A percentile compares a stretch with the other conserved stretches of the same genome.
These are phyloP conservation scores for Clonostachys sp. DNA, from an alignment of 2,329 filamentous ascomycete species.

Conservation along the genomic window DNA sequence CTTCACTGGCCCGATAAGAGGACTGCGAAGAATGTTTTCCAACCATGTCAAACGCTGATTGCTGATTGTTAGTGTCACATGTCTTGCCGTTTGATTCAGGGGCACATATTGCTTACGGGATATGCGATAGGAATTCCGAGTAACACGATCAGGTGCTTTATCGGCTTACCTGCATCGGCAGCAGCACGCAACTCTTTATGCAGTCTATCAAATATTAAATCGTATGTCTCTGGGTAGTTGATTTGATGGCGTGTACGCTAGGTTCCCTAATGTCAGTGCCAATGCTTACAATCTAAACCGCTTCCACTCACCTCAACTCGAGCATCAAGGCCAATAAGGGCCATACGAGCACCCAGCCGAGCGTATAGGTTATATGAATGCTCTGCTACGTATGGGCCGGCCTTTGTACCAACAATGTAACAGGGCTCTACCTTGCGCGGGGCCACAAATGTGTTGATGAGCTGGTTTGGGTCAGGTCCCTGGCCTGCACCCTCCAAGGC, in stretches of 20 bases:
- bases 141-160: slow-evolving; percentile 83
- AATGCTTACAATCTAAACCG: no score
- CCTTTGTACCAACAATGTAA: slow-evolving; percentile 73
- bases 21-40: slow-evolving; percentile 85
- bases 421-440: slow-evolving; percentile 53
- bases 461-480: slow-evolving; percentile 64
- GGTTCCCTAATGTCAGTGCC: slow-evolving; percentile 33
- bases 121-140: slow-evolving; percentile 86
- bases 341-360: slow-evolving; percentile 75
- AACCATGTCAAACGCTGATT: slow-evolving; percentile 85
- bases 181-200: slow-evolving; percentile 67
- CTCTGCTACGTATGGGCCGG: slow-evolving; percentile 86
- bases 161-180: slow-evolving; percentile 65
- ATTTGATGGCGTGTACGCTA: slow-evolving; percentile 84
- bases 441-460: slow-evolving; percentile 70
- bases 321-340: slow-evolving; percentile 86
- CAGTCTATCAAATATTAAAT: slow-evolving; percentile 74
- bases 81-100: slow-evolving; percentile 16
- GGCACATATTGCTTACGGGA: slow-evolving; percentile 46
- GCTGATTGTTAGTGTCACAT: background rate
- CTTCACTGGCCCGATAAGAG: slow-evolving; percentile 82
- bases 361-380: slow-evolving; percentile 84
- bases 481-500: slow-evolving; percentile 15
- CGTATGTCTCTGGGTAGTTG: slow-evolving; percentile 90
- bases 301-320: slow-evolving; percentile 66